These are phyloP conservation scores for Ramichloridium luteum DNA, from an alignment of 2,329 filamentous ascomycete genomes.

Conservation along the genomic window DNA sequence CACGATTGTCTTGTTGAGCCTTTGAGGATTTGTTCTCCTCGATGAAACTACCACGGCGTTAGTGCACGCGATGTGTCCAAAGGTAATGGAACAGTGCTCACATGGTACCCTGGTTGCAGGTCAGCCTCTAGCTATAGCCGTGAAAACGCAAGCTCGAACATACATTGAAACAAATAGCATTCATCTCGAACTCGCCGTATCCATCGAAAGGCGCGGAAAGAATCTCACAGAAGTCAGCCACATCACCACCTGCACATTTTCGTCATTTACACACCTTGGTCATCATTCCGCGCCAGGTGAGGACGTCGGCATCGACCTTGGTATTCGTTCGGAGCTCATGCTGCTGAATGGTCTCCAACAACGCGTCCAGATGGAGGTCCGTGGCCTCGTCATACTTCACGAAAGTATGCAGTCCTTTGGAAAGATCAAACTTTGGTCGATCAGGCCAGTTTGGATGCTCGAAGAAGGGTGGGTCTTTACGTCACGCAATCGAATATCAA, in stretches of 20 bases:
- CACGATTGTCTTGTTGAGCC: conserved; percentile 42
- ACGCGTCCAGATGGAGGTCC: conserved; percentile 76
- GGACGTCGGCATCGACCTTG: conserved; percentile 52
- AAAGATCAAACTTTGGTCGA: conserved; percentile 54
- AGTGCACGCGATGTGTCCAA: too few relatives aligned
- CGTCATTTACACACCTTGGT: conserved; percentile 56
- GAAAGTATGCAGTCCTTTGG: conserved; percentile 69
- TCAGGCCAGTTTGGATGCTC: conserved; percentile 12
- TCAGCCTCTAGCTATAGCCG: conserved; percentile 5
- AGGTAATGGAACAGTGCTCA: too few relatives aligned
- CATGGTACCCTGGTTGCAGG: conserved; percentile 11
- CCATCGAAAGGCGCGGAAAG: conserved; percentile 74
- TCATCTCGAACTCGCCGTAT: conserved; percentile 89
- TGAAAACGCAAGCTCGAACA: conserved; percentile 25
- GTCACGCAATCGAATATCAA: too few relatives aligned
- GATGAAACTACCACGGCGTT: conserved; percentile 64
- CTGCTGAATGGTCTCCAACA: conserved; percentile 62
- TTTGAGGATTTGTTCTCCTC: conserved; percentile 80
- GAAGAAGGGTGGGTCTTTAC: conserved; percentile 45
- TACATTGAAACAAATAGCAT: conserved; percentile 82
- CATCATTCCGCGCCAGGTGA: conserved; percentile 98
- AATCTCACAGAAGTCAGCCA: conserved; percentile 45
- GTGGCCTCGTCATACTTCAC: conserved; percentile 63
- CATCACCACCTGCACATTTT: not conserved
- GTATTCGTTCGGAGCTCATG: conserved; percentile 52